Percentiles rank a stretch among this genome's conserved stretches.
Conservation (phyloP, 768 basidiomycete genomes). For the Aureoboletus auriporus region DNA sequence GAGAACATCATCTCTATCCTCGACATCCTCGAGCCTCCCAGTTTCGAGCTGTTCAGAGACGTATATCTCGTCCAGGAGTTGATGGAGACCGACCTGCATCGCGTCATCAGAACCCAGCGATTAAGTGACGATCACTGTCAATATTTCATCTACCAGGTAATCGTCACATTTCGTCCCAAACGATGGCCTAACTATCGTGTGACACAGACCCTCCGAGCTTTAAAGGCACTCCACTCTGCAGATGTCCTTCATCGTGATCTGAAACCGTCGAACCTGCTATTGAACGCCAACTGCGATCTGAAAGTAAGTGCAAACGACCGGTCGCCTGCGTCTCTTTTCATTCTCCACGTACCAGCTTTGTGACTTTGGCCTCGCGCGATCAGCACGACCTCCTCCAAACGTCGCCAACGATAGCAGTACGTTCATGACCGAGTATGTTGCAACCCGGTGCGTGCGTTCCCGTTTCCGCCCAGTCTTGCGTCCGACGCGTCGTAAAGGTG, state of each 20-base stretch:
- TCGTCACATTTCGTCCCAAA: constrained; percentile 14
- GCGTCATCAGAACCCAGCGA: constrained; percentile 93
- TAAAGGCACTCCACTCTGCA: constrained; percentile 93
- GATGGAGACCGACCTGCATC: constrained; percentile 92
- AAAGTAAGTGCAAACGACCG: constrained; percentile 52
- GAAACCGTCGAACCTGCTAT: constrained; percentile 91
- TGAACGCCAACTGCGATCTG: constrained; percentile 96
- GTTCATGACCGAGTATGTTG: constrained; percentile 93
- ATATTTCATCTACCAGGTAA: constrained; percentile 94
- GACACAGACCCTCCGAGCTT: constrained; percentile 74
- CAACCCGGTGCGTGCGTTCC: constrained; percentile 60
- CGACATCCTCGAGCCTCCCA: constrained; percentile 83
- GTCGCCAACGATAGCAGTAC: constrained; percentile 72
- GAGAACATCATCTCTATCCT: constrained; percentile 94
- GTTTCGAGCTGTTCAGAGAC: constrained; percentile 77
- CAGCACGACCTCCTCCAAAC: constrained; percentile 68
- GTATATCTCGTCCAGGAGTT: constrained; percentile 75
- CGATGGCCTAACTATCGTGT: constrained; percentile 1
- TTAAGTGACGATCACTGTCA: constrained; percentile 94
- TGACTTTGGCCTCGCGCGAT: constrained; percentile 86
- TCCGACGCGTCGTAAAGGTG: constrained; percentile 47
- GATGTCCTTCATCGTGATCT: constrained; percentile 95
- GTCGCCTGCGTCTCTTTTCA: constrained; percentile 2
- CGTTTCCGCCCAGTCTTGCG: not conserved
- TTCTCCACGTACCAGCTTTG: constrained; percentile 48